Evolutionary conservation across 331 rosid species (phyloP).

Genomic region (Stylosanthes scabra): DNA sequence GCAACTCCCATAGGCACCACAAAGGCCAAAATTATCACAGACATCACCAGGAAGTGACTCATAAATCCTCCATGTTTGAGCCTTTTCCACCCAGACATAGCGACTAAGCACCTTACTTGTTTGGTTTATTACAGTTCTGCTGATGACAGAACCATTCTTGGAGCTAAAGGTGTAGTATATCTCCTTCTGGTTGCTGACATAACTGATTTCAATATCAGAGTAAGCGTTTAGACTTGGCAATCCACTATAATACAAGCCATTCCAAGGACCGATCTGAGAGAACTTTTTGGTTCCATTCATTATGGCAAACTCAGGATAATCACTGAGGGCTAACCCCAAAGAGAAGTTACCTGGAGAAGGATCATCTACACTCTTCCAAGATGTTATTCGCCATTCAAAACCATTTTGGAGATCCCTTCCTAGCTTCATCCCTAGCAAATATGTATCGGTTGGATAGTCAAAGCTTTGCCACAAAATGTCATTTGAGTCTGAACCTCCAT

Average conservation of each 20-base stretch:
- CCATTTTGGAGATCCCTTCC: neutral
- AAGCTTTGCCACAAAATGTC: neutral
- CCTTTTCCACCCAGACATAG: neutral
- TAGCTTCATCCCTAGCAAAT: neutral
- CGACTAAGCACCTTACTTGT: fast-evolving
- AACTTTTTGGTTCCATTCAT: neutral
- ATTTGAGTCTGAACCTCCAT: neutral
- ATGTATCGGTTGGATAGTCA: neutral
- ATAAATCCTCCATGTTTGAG: neutral
- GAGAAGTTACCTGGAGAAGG: neutral
- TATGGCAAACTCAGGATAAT: slow-evolving; percentile 5
- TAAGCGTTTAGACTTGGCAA: no score
- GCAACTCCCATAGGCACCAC: neutral
- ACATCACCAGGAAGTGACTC: neutral
- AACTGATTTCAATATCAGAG: neutral
- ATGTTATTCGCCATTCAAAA: neutral
- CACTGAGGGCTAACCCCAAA: neutral
- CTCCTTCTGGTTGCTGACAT: neutral
- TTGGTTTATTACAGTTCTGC: neutral
- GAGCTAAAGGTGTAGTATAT: neutral
- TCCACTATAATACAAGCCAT: neutral
- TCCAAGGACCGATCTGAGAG: neutral
- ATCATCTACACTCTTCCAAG: slow-evolving; percentile 15
- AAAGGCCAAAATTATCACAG: neutral
- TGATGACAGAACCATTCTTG: neutral